phyloP scores from a whole-genome alignment of 176 grass and related monocot species.

The Poa annua region DNA sequence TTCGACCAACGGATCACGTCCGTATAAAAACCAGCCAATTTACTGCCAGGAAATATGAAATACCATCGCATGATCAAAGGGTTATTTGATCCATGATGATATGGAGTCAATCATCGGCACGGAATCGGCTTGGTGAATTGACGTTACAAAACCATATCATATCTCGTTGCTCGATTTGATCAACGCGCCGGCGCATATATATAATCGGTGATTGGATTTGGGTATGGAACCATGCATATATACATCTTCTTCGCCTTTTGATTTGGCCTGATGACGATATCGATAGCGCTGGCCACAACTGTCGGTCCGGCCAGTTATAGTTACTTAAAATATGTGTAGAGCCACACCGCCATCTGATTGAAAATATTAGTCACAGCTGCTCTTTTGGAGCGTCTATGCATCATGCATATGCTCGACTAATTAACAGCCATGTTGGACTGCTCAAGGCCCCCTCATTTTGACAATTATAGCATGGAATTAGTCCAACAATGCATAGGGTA shows the following conservation, averaged over 20 bases:
- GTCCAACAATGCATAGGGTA: neutral
- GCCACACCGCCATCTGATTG: neutral
- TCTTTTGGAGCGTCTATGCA: neutral
- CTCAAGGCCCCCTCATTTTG: neutral
- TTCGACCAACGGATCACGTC: too few relatives aligned
- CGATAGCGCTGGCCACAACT: conserved; percentile 26
- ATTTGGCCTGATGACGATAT: neutral
- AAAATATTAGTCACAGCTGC: neutral
- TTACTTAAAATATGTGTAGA: conserved; percentile 11
- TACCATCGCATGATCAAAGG: neutral
- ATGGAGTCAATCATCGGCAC: neutral
- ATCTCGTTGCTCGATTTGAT: conserved; percentile 26
- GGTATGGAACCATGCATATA: conserved; percentile 15
- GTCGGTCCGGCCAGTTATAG: conserved; percentile 12
- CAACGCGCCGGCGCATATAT: conserved; percentile 19
- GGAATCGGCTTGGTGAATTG: neutral
- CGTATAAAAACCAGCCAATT: too few relatives aligned
- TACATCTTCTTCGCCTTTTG: conserved; percentile 10
- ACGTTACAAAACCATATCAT: conserved; percentile 47
- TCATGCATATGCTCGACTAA: too few relatives aligned
- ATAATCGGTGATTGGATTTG: conserved; percentile 46
- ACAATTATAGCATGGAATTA: neutral
- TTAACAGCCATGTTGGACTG: neutral
- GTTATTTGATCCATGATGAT: neutral
- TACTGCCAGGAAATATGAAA: too few relatives aligned